Conservation (phyloP, 192 early-diverging fungal species). For the Paraglomus brasilianum region DNA sequence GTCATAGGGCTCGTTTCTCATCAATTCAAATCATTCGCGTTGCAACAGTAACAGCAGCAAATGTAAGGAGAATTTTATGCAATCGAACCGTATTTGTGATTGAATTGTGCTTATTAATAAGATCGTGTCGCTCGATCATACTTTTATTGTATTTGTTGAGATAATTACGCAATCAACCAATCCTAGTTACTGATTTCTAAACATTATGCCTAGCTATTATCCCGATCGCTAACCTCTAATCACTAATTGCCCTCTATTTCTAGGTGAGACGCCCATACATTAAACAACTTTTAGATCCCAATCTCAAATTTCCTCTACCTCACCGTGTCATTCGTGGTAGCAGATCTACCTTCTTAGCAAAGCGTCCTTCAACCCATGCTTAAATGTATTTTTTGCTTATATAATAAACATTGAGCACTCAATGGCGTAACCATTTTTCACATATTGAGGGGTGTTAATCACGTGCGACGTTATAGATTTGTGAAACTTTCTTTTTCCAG, state of each 20-base stretch:
- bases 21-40: conserved; percentile 99
- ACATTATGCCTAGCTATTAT: no score
- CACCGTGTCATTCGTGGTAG: conserved; percentile 87
- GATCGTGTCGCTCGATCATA: no score
- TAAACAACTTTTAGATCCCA: conserved; percentile 87
- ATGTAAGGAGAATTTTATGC: conserved; percentile 52
- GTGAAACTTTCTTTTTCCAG: no score
- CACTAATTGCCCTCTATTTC: neutral
- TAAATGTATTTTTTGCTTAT: conserved; percentile 44
- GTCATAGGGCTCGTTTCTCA: conserved; percentile 96
- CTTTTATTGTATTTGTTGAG: no score
- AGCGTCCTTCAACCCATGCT: conserved; percentile 90
- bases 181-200: no score
- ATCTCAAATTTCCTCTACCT: conserved; percentile 96
- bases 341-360: conserved; percentile 81
- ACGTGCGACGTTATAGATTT: no score
- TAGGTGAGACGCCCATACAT: conserved; percentile 90
- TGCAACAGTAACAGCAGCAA: conserved; percentile 81
- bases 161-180: no score
- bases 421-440: no score
- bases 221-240: no score
- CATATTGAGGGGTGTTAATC: no score
- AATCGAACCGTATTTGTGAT: neutral
- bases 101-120: no score
- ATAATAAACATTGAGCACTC: no score